These are phyloP conservation scores for Cymbopogon citratus DNA, from an alignment of 176 grass and related monocot species.

Conservation along the genomic window DNA sequence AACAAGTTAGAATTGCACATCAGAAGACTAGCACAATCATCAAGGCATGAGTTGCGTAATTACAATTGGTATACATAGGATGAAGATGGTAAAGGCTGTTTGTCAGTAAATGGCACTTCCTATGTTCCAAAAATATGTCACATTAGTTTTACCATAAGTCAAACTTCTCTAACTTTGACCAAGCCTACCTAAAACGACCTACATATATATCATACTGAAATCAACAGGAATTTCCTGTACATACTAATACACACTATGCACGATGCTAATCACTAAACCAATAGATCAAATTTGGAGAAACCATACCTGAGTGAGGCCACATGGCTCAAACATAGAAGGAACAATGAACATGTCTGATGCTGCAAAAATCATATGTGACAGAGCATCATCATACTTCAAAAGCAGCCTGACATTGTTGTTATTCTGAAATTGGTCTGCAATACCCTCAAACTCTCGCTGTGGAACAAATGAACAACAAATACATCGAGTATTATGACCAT, in stretches of 20 bases:
- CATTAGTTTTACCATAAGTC: not conserved
- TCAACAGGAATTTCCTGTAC: not conserved
- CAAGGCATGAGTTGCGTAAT: not conserved
- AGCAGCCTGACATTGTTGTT: slow-evolving; percentile 59
- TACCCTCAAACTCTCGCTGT: slow-evolving; percentile 89
- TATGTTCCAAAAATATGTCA: not conserved
- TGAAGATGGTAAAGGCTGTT: not conserved
- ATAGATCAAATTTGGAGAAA: slow-evolving; percentile 13
- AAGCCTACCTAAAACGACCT: not conserved
- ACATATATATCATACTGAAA: not conserved
- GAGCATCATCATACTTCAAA: slow-evolving; percentile 88
- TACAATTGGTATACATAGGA: not conserved
- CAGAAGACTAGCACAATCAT: not conserved
- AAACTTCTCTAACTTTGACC: not conserved
- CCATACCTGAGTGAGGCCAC: slow-evolving; percentile 93
- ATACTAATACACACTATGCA: not conserved
- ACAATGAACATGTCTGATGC: slow-evolving; percentile 97
- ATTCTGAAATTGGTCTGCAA: slow-evolving; percentile 69
- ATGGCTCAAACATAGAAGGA: slow-evolving; percentile 97
- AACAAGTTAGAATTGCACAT: not conserved
- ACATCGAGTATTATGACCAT: not conserved
- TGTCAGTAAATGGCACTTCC: not conserved
- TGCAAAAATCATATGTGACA: slow-evolving; percentile 92
- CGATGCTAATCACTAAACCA: not conserved
- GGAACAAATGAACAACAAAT: slow-evolving; percentile 24